Percentiles rank a stretch among this genome's conserved stretches.
Evolutionary conservation across 2,329 filamentous ascomycete genomes (phyloP).

Genomic region (Furcasterigmium sp.): DNA sequence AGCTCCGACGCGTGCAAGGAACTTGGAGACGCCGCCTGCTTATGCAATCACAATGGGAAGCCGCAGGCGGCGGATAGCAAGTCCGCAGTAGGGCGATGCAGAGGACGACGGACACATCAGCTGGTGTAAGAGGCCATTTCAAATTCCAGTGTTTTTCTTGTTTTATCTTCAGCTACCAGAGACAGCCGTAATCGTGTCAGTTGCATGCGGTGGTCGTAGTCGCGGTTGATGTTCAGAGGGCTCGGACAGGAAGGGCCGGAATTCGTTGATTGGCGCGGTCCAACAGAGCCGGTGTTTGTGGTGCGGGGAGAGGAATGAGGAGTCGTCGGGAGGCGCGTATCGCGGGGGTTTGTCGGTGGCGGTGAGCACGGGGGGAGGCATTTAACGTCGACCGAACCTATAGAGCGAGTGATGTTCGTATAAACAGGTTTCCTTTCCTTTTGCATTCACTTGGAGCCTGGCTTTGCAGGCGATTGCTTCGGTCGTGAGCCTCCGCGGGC

Average conservation of each 20-base stretch:
- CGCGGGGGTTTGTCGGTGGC: not conserved
- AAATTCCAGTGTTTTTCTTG: conserved; percentile 16
- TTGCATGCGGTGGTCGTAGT: conserved; percentile 11
- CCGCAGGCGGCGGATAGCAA: conserved; percentile 5
- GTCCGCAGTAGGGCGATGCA: conserved; percentile 7
- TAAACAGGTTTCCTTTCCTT: conserved; percentile 51
- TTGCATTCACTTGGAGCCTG: conserved; percentile 54
- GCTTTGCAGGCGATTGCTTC: conserved; percentile 64
- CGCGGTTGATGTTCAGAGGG: conserved; percentile 9
- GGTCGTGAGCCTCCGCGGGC: conserved; percentile 62
- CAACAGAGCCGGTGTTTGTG: conserved; percentile 5
- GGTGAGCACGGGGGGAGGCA: conserved; percentile 13
- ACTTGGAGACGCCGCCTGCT: too few relatives aligned
- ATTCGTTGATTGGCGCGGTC: not conserved
- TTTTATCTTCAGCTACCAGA: conserved; percentile 16
- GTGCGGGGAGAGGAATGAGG: not conserved
- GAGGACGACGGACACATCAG: conserved; percentile 10
- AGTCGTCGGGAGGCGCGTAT: not conserved
- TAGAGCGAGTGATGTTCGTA: conserved; percentile 69
- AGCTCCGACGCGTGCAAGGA: too few relatives aligned
- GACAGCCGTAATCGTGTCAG: conserved; percentile 16
- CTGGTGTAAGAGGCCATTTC: conserved; percentile 10
- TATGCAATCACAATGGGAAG: conserved; percentile 6
- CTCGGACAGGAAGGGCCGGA: conserved; percentile 11
- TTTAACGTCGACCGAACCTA: conserved; percentile 96